Evolutionary conservation across 2,329 filamentous ascomycete genomes (phyloP).

Genomic region (Pseudopyricularia javanii): DNA sequence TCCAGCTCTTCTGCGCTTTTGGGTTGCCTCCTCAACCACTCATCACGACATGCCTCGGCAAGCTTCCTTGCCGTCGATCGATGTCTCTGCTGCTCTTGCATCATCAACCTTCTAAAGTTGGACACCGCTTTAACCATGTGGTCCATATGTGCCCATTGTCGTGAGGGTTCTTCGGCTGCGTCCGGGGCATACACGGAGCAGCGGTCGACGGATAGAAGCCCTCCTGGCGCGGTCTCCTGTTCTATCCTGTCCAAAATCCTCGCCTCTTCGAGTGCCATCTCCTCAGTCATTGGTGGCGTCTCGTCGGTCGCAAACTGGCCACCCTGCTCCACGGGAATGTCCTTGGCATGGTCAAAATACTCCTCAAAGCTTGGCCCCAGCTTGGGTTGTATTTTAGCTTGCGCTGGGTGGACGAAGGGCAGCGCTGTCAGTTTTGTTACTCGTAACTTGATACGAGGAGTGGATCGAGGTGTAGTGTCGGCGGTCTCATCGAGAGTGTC

Average conservation of each 20-base stretch:
- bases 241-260: conserved; percentile 56
- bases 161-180: conserved; percentile 56
- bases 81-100: conserved; percentile 68
- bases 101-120: conserved; percentile 70
- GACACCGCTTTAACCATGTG: conserved; percentile 69
- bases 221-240: conserved; percentile 61
- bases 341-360: conserved; percentile 37
- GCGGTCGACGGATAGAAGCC: conserved; percentile 56
- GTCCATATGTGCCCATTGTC: conserved; percentile 78
- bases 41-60: conserved; percentile 65
- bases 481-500: conserved; percentile 14
- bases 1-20: conserved; percentile 73
- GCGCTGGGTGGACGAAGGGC: conserved; percentile 47
- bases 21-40: conserved; percentile 61
- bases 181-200: conserved; percentile 67
- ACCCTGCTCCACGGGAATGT: conserved; percentile 44
- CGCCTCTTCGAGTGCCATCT: conserved; percentile 57
- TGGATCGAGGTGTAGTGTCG: conserved; percentile 14
- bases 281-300: conserved; percentile 43
- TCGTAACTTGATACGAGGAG: conserved; percentile 36
- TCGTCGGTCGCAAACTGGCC: conserved; percentile 44
- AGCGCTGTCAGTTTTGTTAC: conserved; percentile 29
- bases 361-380: conserved; percentile 44
- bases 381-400: conserved; percentile 39
- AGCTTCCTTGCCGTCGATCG: conserved; percentile 64